phyloP scores from a whole-genome alignment of 208 protist genomes.

The Acanthamoeba royreba region DNA sequence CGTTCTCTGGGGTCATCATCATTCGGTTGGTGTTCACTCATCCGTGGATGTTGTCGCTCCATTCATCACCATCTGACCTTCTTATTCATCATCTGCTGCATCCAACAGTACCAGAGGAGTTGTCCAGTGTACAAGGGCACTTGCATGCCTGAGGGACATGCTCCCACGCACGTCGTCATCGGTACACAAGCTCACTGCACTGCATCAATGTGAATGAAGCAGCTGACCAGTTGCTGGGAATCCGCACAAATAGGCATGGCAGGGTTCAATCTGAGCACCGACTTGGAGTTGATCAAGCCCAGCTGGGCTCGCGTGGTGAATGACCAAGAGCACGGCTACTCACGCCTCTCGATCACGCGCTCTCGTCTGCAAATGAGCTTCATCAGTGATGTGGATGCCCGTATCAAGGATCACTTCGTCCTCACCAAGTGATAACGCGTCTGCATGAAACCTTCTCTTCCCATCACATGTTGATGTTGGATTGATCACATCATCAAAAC shows the following conservation, averaged over 20 bases:
- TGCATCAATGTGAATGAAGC: no score
- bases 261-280: neutral
- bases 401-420: neutral
- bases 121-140: neutral
- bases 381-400: neutral
- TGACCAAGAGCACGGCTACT: neutral
- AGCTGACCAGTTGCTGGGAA: no score
- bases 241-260: neutral
- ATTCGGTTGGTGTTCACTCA: neutral
- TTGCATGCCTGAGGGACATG: neutral
- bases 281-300: neutral
- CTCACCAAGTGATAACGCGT: neutral
- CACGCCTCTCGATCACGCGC: neutral
- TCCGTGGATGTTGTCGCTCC: no score
- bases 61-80: neutral
- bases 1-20: constrained; percentile 16
- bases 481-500: no score
- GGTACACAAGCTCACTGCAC: no score
- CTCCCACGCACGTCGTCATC: neutral
- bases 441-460: no score
- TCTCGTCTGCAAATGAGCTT: neutral
- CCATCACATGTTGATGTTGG: no score
- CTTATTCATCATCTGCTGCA: no score
- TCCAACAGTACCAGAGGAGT: neutral
- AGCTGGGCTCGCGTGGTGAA: neutral